These are phyloP conservation scores for Cladosporium austrohemisphaericum DNA, from an alignment of 2,329 filamentous ascomycete species.

Conservation along the genomic window DNA sequence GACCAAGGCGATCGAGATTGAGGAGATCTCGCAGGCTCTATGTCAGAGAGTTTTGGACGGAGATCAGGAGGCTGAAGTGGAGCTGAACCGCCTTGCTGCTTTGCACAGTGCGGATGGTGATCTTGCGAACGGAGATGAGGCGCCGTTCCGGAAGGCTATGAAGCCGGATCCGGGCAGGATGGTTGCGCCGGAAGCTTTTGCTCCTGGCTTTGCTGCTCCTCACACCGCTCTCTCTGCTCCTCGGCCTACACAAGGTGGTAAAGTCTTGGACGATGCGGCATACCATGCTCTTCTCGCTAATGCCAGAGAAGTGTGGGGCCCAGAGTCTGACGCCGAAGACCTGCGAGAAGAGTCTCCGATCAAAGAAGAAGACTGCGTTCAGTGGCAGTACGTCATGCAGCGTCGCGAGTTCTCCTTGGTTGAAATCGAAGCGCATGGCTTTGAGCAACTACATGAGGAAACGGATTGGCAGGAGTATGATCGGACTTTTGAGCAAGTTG, in stretches of 20 bases:
- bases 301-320: neutral
- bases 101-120: neutral
- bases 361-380: neutral
- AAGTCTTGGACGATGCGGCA: neutral
- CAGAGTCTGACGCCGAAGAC: neutral
- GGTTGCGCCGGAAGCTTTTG: neutral
- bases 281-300: neutral
- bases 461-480: neutral
- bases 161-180: neutral
- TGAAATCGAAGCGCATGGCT: neutral
- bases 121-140: neutral
- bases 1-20: neutral
- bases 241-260: constrained; percentile 5
- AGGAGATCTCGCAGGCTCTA: neutral
- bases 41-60: neutral
- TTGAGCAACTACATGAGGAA: neutral
- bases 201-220: neutral
- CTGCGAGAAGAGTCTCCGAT: neutral
- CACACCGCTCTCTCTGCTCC: neutral
- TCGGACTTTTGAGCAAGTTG: neutral
- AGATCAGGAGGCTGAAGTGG: neutral
- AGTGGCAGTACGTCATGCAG: constrained; percentile 1
- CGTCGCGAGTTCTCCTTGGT: neutral
- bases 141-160: neutral
- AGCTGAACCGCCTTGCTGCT: constrained; percentile 1